Conservation (phyloP, 805 yeast genomes). For the Grigorovia jiainica region DNA sequence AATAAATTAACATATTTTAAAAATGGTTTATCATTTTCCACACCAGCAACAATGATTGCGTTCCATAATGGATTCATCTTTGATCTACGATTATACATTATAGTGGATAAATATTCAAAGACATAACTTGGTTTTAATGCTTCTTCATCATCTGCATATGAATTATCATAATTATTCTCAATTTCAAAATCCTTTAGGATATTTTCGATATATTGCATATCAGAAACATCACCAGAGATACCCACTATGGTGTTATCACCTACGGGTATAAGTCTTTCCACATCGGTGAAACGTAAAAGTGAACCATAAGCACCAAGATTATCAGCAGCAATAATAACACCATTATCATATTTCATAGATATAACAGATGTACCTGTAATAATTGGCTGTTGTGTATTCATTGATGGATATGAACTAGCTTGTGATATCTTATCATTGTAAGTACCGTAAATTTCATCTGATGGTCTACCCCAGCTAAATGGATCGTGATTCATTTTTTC, state of each 20-base stretch:
- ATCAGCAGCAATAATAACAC: constrained; percentile 92
- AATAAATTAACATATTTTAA: constrained; percentile 80
- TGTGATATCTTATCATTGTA: constrained; percentile 69
- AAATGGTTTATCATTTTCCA: constrained; percentile 61
- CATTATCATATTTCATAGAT: constrained; percentile 81
- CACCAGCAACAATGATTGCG: constrained; percentile 84
- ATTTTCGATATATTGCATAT: constrained; percentile 74
- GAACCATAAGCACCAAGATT: constrained; percentile 91
- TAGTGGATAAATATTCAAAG: constrained; percentile 76
- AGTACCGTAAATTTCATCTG: constrained; percentile 67
- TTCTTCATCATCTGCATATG: constrained; percentile 39
- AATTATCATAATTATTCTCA: constrained; percentile 67
- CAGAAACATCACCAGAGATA: constrained; percentile 88
- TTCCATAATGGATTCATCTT: constrained; percentile 98
- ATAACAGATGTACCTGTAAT: constrained; percentile 95
- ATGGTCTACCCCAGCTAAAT: constrained; percentile 90
- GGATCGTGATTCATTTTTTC: constrained; percentile 86
- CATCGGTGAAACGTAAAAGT: constrained; percentile 71
- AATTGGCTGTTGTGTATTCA: constrained; percentile 88
- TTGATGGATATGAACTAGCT: constrained; percentile 56
- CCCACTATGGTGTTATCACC: constrained; percentile 88
- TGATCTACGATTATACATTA: constrained; percentile 78
- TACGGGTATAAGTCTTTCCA: constrained; percentile 76
- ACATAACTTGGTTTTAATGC: constrained; percentile 74
- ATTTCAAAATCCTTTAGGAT: constrained; percentile 68